Evolutionary conservation across 83 land plant genomes (phyloP), one percentile per base, ranked within the genome.

Genomic region (Picea abies): DNA sequence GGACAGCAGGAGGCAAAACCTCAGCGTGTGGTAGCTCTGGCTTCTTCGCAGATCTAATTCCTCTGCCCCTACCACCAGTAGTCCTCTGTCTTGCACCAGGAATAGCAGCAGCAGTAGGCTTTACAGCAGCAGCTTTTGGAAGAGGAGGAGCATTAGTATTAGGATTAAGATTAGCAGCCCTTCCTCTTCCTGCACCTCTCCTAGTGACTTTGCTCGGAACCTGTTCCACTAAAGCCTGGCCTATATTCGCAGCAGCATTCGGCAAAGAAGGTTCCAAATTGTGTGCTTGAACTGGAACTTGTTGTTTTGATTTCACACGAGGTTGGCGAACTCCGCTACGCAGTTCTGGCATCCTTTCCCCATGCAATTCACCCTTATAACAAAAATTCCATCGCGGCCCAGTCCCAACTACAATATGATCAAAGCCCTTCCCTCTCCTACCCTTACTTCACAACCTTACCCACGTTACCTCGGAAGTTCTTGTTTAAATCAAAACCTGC

Each of bases 261-360:
- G 56, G 80, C 64, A 81, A 60, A 16, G 49, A 12, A 32, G 41
- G 75, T 58, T 25, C 41, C 26, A 81, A 63, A 60, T 76, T 37
- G 26, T 76, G 44, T 15, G 81, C 60, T 25, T 62, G 83, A 68
- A 80, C 16, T 6, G 80, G 79, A 37, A 82, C 87, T 44, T 78
- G 76, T 65, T 60, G 68, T 49, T 84, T 87, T 29, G 89, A 78
- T 41, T 67, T 84, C 80, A 84, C 29, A 23, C 86, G 80, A 81
- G 85, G 85, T 84, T 89, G 90, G 73, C 90, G 84, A 11, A 81
- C 86, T 77, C 90, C 90, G 75, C 90, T 89, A 77, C 90, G 84
- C 80, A 87, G 84, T 75, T 89, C 90, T 79, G 90, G 90, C 90
- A 89, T 89, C 84, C 89, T 89, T 85, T 87, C 82, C 87, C 90